Percentiles rank a stretch among this genome's conserved stretches.
phyloP scores from a whole-genome alignment of 2,329 filamentous ascomycete genomes.

The Cercospora canescens region DNA sequence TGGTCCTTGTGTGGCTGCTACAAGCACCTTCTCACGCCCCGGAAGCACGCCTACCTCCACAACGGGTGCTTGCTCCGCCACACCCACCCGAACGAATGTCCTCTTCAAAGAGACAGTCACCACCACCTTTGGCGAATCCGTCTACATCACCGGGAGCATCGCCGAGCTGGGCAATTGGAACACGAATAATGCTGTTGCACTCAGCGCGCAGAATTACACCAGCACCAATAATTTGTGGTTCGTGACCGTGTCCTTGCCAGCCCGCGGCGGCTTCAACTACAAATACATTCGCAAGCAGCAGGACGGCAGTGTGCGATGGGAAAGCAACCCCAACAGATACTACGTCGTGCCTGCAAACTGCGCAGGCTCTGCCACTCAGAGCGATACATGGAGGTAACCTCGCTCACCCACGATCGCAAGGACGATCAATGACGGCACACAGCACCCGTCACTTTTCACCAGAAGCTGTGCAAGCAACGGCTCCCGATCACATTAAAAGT shows the following conservation, averaged over 20 bases:
- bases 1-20: slow-evolving; percentile 31
- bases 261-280: slow-evolving; percentile 61
- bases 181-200: slow-evolving; percentile 50
- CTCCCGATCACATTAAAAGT: not conserved
- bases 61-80: slow-evolving; percentile 22
- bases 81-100: slow-evolving; percentile 45
- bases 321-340: slow-evolving; percentile 38
- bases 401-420: not conserved
- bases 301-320: slow-evolving; percentile 61
- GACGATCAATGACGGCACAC: not conserved
- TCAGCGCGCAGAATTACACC: slow-evolving; percentile 62
- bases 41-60: slow-evolving; percentile 21
- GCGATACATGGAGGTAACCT: slow-evolving; percentile 28
- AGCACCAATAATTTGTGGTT: slow-evolving; percentile 61
- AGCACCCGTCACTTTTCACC: not conserved
- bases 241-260: slow-evolving; percentile 51
- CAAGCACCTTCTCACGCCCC: slow-evolving; percentile 29
- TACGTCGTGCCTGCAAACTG: slow-evolving; percentile 24
- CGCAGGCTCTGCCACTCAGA: slow-evolving; percentile 21
- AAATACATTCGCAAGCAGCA: slow-evolving; percentile 65
- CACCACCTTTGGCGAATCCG: slow-evolving; percentile 61
- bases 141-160: slow-evolving; percentile 65
- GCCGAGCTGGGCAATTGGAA: slow-evolving; percentile 63
- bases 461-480: not conserved
- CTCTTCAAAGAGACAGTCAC: slow-evolving; percentile 31